Percentiles rank a stretch among this genome's conserved stretches.
Evolutionary conservation across 176 grass and related monocot species (phyloP).

Genomic region (Hsuehochloa calcarea): DNA sequence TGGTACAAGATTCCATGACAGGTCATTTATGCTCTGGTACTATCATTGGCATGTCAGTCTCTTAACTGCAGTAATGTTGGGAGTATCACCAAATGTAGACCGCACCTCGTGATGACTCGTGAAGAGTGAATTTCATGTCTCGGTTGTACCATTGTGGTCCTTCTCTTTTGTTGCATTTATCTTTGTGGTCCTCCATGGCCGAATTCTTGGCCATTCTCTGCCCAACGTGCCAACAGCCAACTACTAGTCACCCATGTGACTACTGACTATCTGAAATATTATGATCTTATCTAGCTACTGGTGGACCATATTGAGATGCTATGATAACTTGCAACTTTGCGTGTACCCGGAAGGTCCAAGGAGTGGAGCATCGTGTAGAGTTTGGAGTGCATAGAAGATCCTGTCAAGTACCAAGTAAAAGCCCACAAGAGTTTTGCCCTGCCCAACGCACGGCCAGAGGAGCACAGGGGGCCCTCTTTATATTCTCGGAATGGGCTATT

Average conservation of each 20-base stretch:
- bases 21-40: neutral
- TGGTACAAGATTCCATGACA: constrained; percentile 17
- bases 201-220: neutral
- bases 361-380: neutral
- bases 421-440: neutral
- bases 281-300: neutral
- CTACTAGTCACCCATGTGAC: neutral
- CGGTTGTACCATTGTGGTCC: neutral
- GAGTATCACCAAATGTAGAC: neutral
- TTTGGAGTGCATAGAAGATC: neutral
- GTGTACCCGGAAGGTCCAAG: neutral
- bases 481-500: neutral
- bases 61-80: neutral
- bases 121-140: neutral
- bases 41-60: constrained; percentile 18
- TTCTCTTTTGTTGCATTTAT: constrained; percentile 20
- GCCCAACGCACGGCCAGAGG: neutral
- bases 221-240: neutral
- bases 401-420: neutral
- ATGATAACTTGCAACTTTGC: neutral
- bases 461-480: neutral
- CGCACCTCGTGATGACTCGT: neutral
- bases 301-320: neutral
- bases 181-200: neutral
- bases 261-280: neutral